Conservation (phyloP, 2,329 filamentous ascomycete genomes). For the Aspergillus fumigatiaffinis region DNA sequence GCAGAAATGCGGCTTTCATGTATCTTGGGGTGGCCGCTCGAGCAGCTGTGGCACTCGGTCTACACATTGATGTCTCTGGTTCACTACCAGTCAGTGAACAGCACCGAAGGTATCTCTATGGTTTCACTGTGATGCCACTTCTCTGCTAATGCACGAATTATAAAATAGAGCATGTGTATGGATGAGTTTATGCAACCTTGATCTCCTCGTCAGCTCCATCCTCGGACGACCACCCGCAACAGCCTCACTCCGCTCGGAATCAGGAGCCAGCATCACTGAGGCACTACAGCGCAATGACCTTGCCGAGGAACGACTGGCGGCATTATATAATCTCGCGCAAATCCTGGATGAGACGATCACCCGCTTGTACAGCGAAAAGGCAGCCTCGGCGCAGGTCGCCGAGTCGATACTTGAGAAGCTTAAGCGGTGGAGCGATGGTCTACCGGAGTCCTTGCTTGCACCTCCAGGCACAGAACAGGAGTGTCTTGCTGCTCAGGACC, state of each 20-base stretch:
- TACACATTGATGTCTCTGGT: conserved; percentile 39
- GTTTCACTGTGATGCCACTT: neutral
- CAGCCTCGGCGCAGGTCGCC: conserved; percentile 30
- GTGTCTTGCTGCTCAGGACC: conserved; percentile 24
- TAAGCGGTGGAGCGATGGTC: conserved; percentile 44
- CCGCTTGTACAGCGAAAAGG: conserved; percentile 40
- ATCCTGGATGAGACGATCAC: conserved; percentile 46
- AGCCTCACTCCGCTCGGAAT: conserved; percentile 20
- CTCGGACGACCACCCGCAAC: conserved; percentile 43
- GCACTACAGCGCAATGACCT: conserved; percentile 18
- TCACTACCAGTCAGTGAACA: conserved; percentile 13
- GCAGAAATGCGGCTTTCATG: conserved; percentile 60
- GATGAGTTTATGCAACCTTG: conserved; percentile 47
- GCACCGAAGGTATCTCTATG: conserved; percentile 18
- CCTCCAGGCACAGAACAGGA: conserved; percentile 15
- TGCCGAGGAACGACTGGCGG: conserved; percentile 32
- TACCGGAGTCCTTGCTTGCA: conserved; percentile 36
- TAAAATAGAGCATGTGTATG: conserved; percentile 39
- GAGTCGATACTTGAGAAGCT: conserved; percentile 43
- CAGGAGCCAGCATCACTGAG: conserved; percentile 19
- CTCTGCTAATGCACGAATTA: neutral
- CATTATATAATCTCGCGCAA: conserved; percentile 41
- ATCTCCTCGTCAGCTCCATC: conserved; percentile 48
- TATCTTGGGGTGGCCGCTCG: conserved; percentile 58
- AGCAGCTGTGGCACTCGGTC: conserved; percentile 54